These are phyloP conservation scores for Cladosporium austrohemisphaericum DNA, from an alignment of 2,329 filamentous ascomycete species.

Conservation along the genomic window DNA sequence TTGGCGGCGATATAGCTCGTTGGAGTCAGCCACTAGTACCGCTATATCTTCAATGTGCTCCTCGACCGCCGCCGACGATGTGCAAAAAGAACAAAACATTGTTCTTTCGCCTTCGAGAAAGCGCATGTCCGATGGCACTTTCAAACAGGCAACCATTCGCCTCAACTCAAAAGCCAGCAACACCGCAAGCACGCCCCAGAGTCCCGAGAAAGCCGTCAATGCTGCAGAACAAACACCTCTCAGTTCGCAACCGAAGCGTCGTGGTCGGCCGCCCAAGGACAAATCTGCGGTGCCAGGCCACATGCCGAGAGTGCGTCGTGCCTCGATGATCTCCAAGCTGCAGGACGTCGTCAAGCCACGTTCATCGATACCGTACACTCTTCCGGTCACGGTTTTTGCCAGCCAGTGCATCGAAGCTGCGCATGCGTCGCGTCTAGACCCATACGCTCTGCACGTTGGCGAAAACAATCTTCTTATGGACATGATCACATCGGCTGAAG, in stretches of 20 bases:
- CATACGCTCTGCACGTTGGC: constrained; percentile 78
- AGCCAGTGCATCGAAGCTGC: constrained; percentile 86
- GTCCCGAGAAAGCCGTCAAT: neutral
- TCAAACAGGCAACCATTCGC: constrained; percentile 22
- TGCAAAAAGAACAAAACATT: constrained; percentile 13
- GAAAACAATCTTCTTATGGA: constrained; percentile 78
- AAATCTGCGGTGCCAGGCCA: constrained; percentile 17
- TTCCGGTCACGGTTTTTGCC: constrained; percentile 76
- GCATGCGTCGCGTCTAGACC: constrained; percentile 82
- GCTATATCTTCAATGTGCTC: constrained; percentile 33
- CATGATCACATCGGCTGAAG: constrained; percentile 81
- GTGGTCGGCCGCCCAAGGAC: constrained; percentile 32
- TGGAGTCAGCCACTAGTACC: constrained; percentile 32
- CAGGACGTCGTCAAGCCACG: constrained; percentile 29
- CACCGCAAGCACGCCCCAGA: constrained; percentile 1
- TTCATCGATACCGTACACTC: constrained; percentile 74
- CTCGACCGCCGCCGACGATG: constrained; percentile 28
- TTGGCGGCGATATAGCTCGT: constrained; percentile 32
- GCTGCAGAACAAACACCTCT: neutral
- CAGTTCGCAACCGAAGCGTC: constrained; percentile 24
- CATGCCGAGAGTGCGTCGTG: constrained; percentile 21
- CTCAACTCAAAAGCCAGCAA: constrained; percentile 5
- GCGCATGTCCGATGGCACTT: constrained; percentile 29
- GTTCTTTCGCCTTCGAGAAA: constrained; percentile 23
- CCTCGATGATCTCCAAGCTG: constrained; percentile 25